phyloP scores from a whole-genome alignment of 257 asterid species.

The Thymus mandschuricus region DNA sequence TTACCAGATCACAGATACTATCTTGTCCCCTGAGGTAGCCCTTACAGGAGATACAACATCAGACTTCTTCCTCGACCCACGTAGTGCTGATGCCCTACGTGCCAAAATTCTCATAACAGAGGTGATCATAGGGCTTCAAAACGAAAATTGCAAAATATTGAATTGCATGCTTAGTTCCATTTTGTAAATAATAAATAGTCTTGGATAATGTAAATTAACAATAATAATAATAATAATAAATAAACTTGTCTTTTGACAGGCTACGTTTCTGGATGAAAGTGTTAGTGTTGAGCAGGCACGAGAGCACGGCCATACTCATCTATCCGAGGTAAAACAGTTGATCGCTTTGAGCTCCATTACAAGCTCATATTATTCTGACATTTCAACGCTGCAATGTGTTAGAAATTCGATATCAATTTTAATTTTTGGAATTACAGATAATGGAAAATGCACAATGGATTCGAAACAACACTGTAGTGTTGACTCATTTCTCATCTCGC shows the following conservation, averaged over 20 bases:
- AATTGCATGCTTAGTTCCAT: neutral
- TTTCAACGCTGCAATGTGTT: neutral
- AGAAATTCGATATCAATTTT: neutral
- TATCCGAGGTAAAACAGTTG: slow-evolving; percentile 63
- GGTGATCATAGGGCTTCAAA: slow-evolving; percentile 45
- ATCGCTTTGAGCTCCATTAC: too few relatives aligned
- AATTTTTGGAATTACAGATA: slow-evolving; percentile 53
- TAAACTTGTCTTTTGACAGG: slow-evolving; percentile 52
- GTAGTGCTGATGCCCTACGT: slow-evolving; percentile 91
- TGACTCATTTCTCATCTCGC: slow-evolving; percentile 96
- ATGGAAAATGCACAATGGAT: slow-evolving; percentile 89
- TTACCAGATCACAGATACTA: slow-evolving; percentile 82
- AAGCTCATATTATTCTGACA: neutral
- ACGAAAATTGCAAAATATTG: neutral
- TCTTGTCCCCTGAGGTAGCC: slow-evolving; percentile 93
- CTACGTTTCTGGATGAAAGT: slow-evolving; percentile 87
- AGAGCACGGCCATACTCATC: slow-evolving; percentile 93
- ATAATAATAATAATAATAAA: too few relatives aligned
- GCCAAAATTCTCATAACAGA: slow-evolving; percentile 95
- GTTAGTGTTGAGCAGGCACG: slow-evolving; percentile 79
- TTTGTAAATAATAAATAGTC: neutral
- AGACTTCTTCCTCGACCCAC: slow-evolving; percentile 78
- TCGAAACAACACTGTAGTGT: slow-evolving; percentile 67
- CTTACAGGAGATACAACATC: slow-evolving; percentile 96
- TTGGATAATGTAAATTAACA: neutral